Evolutionary conservation across 345 rosid genomes (phyloP), one percentile per base, ranked within the genome.

Genomic region (Hibiscus trionum): DNA sequence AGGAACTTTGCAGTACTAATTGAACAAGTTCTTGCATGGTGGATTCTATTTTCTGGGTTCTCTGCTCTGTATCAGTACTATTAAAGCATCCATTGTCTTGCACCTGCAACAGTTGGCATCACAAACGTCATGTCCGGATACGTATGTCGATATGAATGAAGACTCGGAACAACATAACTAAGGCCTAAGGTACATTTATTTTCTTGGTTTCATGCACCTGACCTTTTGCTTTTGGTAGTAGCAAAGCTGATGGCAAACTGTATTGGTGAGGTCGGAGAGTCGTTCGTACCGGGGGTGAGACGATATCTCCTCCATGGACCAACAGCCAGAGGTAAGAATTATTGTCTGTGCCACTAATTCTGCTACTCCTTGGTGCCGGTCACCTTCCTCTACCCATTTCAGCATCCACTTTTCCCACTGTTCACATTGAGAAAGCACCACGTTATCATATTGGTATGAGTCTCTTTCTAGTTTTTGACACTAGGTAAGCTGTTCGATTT

Each of bases 331-430:
- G 16, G 72, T 61, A 12, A 90, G 79, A 64, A 73, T 77, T 39
- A 87, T 86, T 70, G 85, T 89, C 66, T 86, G 84, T 69, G 83
- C 91, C 44, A 90, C 29, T 4, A 95, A 81, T 77, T 84, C 93
- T 63, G 88, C 97, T 37, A 81, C 83, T 78, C 82, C 90, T 27
- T 33, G 70, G 71, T 79, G 71, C 60, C 77, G 82, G 14, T 84
- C 86, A 72, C 87, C 93, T 77, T 80, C 84, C 50, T 58, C 80
- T 69, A 71, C 70, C 97, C 95, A 92, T 50, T 72, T 86, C 71
- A 72, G 50, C 44, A 95, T 77, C 96, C 94, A 95, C 39, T 80
- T 88, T 73, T 78, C 89, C 99, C 99, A 95, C 98, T 92, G 63
- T 17, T 62, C 15, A 12, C 62, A 6, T 71, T 46, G 35, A 61